Conservation (phyloP, 2,329 filamentous ascomycete genomes). For the Diplodia intermedia region DNA sequence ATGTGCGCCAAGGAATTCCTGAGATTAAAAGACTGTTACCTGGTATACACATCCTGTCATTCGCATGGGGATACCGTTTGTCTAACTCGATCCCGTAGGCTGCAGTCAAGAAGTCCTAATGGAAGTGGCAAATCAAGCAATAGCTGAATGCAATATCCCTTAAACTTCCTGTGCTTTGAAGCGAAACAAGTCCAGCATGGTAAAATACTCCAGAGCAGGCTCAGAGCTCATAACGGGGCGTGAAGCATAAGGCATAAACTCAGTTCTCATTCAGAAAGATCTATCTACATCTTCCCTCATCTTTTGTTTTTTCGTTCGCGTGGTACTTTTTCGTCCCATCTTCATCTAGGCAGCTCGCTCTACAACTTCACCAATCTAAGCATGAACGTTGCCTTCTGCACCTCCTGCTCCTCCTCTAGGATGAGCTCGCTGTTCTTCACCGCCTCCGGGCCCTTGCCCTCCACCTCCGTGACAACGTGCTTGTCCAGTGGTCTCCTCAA, state of each 20-base stretch:
- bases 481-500: conserved; percentile 78
- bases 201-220: too few relatives aligned
- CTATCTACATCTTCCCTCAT: conserved; percentile 7
- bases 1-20: conserved; percentile 89
- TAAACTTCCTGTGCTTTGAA: neutral
- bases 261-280: conserved; percentile 6
- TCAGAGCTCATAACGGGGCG: neutral
- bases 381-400: conserved; percentile 82
- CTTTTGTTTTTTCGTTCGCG: neutral
- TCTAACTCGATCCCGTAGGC: conserved; percentile 8
- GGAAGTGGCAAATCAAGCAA: neutral
- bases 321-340: neutral
- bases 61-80: neutral
- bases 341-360: conserved; percentile 7
- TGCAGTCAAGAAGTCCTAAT: conserved; percentile 14
- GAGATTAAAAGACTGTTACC: conserved; percentile 82
- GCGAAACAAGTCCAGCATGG: neutral
- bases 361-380: conserved; percentile 74
- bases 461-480: conserved; percentile 65
- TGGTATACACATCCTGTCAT: conserved; percentile 60
- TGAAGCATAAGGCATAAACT: neutral
- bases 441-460: conserved; percentile 62
- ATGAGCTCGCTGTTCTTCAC: conserved; percentile 66
- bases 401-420: conserved; percentile 81
- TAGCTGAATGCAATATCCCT: neutral